These are phyloP conservation scores for Domatiomyces globalis DNA, from an alignment of 2,329 filamentous ascomycete species.

Conservation along the genomic window DNA sequence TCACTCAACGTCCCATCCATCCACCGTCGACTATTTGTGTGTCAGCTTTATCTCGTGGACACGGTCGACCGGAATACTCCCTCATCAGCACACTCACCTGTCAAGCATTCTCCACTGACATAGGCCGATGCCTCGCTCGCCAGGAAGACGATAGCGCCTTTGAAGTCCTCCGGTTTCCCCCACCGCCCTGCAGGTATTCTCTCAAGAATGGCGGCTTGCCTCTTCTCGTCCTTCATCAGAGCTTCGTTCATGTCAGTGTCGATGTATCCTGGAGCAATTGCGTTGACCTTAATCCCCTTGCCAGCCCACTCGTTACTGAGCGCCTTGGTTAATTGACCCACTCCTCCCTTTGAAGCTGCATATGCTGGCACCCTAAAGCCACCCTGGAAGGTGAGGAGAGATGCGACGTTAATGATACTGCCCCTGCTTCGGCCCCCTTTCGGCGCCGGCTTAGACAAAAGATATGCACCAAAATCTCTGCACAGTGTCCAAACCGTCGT, in stretches of 20 bases:
- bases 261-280: constrained; percentile 79
- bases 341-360: constrained; percentile 69
- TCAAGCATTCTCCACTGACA: constrained; percentile 35
- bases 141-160: constrained; percentile 37
- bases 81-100: not conserved
- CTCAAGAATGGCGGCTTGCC: constrained; percentile 59
- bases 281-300: constrained; percentile 69
- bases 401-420: constrained; percentile 68
- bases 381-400: constrained; percentile 69
- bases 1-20: constrained; percentile 13
- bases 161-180: constrained; percentile 47
- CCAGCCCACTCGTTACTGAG: constrained; percentile 74
- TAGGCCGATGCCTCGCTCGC: constrained; percentile 37
- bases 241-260: constrained; percentile 86
- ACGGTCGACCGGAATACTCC: not conserved
- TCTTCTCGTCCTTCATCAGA: constrained; percentile 54
- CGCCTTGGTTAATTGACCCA: constrained; percentile 72
- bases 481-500: constrained; percentile 65
- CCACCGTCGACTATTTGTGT: constrained; percentile 19
- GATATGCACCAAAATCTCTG: constrained; percentile 65
- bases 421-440: constrained; percentile 6
- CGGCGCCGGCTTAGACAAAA: constrained; percentile 44
- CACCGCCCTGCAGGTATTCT: constrained; percentile 74
- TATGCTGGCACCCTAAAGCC: constrained; percentile 82
- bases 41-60: constrained; percentile 37